phyloP scores from a whole-genome alignment of 1,284 basidiomycete species.

The Irpex lacteus region DNA sequence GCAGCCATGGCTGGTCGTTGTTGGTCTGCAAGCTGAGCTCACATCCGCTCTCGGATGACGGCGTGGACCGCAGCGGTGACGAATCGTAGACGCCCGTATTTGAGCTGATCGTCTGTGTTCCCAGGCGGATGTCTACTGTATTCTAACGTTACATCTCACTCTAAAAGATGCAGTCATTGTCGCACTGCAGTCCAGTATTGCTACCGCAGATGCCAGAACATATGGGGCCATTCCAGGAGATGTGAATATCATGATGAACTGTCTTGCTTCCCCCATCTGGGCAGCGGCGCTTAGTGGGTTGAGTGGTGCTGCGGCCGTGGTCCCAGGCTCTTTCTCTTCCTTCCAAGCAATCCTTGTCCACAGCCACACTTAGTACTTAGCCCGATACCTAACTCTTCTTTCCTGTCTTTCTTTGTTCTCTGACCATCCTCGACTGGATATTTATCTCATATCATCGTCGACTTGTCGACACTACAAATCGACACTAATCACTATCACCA shows the following conservation, averaged over 20 bases:
- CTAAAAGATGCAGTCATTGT: no score
- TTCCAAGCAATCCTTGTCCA: not conserved
- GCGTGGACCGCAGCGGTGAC: not conserved
- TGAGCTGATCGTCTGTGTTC: not conserved
- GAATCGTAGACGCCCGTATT: not conserved
- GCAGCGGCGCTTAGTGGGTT: not conserved
- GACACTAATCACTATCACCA: not conserved
- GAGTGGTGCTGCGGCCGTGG: not conserved
- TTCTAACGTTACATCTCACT: no score
- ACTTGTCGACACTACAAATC: not conserved
- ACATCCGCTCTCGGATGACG: slow-evolving; percentile 11
- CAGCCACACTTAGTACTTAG: not conserved
- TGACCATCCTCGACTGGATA: not conserved
- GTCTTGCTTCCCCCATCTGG: not conserved
- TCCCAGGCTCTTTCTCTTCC: not conserved
- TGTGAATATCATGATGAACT: not conserved
- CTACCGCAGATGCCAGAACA: not conserved
- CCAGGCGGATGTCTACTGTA: no score
- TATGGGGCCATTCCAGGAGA: not conserved
- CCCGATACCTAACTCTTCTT: not conserved
- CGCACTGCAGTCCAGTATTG: not conserved
- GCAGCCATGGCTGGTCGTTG: not conserved
- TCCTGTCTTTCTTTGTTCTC: not conserved
- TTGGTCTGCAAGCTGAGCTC: not conserved
- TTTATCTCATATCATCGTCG: not conserved